Conservation (phyloP, 2,329 filamentous ascomycete genomes). For the Xylariomycetidae sp. region DNA sequence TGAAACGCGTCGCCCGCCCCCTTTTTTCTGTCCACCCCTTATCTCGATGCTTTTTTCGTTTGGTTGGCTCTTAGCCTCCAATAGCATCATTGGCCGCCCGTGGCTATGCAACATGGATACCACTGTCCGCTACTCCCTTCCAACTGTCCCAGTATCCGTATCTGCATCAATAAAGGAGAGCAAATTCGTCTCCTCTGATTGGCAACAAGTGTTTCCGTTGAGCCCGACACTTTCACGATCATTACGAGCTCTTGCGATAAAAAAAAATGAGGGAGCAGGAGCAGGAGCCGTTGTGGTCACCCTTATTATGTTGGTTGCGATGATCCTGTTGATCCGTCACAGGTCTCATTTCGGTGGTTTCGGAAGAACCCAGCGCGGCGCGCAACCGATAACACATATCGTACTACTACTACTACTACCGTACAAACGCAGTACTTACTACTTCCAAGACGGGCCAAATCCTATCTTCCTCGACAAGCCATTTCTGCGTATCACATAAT, state of each 20-base stretch:
- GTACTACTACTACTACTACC: conserved; percentile 9
- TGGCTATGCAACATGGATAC: too few species aligned
- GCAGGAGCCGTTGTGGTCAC: too few species aligned
- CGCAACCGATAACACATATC: conserved; percentile 14
- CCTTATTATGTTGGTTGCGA: conserved; percentile 18
- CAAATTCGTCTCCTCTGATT: too few species aligned
- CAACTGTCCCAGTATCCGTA: too few species aligned
- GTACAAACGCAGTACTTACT: too few species aligned
- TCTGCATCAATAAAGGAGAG: too few species aligned
- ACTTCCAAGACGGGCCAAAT: too few species aligned
- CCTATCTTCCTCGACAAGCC: too few species aligned
- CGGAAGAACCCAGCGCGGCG: conserved; percentile 18
- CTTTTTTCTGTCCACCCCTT: conserved; percentile 8
- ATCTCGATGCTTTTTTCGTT: conserved; percentile 15
- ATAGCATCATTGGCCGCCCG: conserved; percentile 2
- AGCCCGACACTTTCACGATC: not conserved
- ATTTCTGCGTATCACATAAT: too few species aligned
- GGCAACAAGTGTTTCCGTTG: conserved; percentile 1
- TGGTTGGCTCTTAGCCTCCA: conserved; percentile 9
- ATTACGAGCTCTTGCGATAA: too few species aligned
- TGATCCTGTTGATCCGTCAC: conserved; percentile 22
- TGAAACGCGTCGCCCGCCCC: conserved; percentile 23
- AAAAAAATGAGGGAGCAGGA: too few species aligned
- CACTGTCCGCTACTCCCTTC: too few species aligned
- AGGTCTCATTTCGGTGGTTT: conserved; percentile 28